phyloP scores from a whole-genome alignment of 352 stramenopile species.

The Elongisporangium prolatum region DNA sequence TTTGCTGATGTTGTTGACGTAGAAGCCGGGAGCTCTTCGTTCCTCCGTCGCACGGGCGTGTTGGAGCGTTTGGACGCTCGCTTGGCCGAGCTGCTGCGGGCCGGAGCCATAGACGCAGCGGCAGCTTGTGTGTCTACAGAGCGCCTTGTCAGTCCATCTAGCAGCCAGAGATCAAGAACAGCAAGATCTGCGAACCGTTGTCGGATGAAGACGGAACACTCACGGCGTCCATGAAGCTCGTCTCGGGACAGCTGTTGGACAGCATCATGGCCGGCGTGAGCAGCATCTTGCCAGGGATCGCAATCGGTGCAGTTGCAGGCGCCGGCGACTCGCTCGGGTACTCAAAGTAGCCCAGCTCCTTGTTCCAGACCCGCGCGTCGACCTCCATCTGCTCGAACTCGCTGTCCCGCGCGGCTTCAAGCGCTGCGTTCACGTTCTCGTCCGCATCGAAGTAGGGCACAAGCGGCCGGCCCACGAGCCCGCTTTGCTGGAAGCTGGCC shows the following conservation, averaged over 20 bases:
- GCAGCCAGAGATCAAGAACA: slow-evolving; percentile 7
- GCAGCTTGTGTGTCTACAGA: not conserved
- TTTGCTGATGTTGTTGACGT: slow-evolving; percentile 2
- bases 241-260: slow-evolving; percentile 52
- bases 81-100: slow-evolving; percentile 46
- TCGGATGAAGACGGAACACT: not conserved
- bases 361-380: slow-evolving; percentile 82
- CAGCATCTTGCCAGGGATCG: slow-evolving; percentile 37
- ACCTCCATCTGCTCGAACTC: slow-evolving; percentile 62
- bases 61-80: slow-evolving; percentile 37
- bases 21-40: slow-evolving; percentile 18
- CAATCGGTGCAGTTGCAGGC: slow-evolving; percentile 18
- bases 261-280: slow-evolving; percentile 76
- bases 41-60: slow-evolving; percentile 31
- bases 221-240: slow-evolving; percentile 13
- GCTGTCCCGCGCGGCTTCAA: slow-evolving; percentile 28
- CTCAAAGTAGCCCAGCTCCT: slow-evolving; percentile 78
- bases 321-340: slow-evolving; percentile 49
- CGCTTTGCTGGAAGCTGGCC: no score
- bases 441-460: slow-evolving; percentile 74
- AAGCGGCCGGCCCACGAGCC: slow-evolving; percentile 57
- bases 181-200: no score
- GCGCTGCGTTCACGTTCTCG: slow-evolving; percentile 68
- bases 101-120: not conserved
- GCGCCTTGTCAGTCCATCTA: slow-evolving; percentile 11